Evolutionary conservation across 1,284 basidiomycete species (phyloP).

Genomic region (Cryptococcus sp.): DNA sequence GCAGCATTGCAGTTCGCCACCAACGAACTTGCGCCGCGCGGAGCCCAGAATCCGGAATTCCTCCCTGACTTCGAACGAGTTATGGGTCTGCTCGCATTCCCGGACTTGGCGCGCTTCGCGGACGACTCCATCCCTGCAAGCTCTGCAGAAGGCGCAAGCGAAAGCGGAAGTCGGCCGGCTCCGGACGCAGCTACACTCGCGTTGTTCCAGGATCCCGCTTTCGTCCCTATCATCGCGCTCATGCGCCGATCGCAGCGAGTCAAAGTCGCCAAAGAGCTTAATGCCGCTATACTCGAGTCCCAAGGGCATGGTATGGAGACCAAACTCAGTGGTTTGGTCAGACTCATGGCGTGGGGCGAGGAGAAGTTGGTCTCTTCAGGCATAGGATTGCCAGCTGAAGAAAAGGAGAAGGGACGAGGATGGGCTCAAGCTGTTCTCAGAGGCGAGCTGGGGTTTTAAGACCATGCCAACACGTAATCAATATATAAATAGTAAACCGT

Average conservation of each 20-base stretch:
- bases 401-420: constrained; percentile 25
- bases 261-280: constrained; percentile 87
- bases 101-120: constrained; percentile 57
- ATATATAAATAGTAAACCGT: background rate
- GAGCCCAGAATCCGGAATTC: constrained; percentile 92
- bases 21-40: constrained; percentile 87
- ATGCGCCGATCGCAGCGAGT: constrained; percentile 82
- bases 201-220: constrained; percentile 42
- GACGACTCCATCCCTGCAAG: constrained; percentile 28
- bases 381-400: constrained; percentile 26
- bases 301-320: constrained; percentile 89
- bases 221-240: constrained; percentile 56
- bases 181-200: constrained; percentile 29
- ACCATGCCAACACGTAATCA: background rate
- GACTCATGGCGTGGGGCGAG: constrained; percentile 87
- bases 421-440: constrained; percentile 34
- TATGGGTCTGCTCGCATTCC: constrained; percentile 91
- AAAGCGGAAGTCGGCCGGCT: constrained; percentile 11
- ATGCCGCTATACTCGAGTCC: constrained; percentile 89
- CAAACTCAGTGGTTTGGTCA: constrained; percentile 82
- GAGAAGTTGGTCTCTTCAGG: constrained; percentile 65
- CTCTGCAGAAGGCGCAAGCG: background rate
- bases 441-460: constrained; percentile 6
- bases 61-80: constrained; percentile 88
- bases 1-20: constrained; percentile 90